Evolutionary conservation across 371 early-diverging fungal genomes (phyloP).

Genomic region (Saksenaea oblongispora): DNA sequence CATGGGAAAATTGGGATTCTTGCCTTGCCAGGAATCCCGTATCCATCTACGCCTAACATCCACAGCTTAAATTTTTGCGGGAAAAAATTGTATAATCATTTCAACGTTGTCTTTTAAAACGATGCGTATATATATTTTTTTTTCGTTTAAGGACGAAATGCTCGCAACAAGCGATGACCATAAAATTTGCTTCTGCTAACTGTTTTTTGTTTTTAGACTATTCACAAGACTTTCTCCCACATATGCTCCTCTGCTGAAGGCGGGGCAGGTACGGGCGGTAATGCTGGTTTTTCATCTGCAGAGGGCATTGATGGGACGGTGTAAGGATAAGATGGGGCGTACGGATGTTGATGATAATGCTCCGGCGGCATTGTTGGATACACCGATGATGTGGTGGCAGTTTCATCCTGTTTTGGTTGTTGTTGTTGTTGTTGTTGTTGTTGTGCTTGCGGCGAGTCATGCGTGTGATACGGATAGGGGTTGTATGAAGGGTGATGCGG

Average conservation of each 20-base stretch:
- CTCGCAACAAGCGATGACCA: too few species aligned
- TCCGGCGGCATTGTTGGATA: neutral
- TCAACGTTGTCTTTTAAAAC: too few species aligned
- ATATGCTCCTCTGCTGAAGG: neutral
- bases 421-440: neutral
- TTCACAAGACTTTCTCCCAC: constrained; percentile 4
- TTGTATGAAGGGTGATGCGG: neutral
- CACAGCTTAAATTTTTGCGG: too few species aligned
- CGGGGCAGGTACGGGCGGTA: neutral
- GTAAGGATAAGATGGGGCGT: neutral
- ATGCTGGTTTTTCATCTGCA: neutral
- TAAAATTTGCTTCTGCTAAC: too few species aligned
- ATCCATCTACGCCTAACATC: too few species aligned
- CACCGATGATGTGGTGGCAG: neutral
- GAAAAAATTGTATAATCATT: too few species aligned
- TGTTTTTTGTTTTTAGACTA: neutral
- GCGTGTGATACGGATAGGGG: neutral
- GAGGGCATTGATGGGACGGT: neutral
- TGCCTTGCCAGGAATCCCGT: too few species aligned
- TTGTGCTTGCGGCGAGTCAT: constrained; percentile 1
- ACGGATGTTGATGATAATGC: neutral
- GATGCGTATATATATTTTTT: too few species aligned
- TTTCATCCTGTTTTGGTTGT: constrained; percentile 1
- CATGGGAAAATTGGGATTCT: too few species aligned
- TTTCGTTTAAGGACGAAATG: too few species aligned